A percentile compares a stretch with the other conserved stretches of the same genome.
Evolutionary conservation across 192 early-diverging fungal species (phyloP).

Genomic region (Coemansia sp.): DNA sequence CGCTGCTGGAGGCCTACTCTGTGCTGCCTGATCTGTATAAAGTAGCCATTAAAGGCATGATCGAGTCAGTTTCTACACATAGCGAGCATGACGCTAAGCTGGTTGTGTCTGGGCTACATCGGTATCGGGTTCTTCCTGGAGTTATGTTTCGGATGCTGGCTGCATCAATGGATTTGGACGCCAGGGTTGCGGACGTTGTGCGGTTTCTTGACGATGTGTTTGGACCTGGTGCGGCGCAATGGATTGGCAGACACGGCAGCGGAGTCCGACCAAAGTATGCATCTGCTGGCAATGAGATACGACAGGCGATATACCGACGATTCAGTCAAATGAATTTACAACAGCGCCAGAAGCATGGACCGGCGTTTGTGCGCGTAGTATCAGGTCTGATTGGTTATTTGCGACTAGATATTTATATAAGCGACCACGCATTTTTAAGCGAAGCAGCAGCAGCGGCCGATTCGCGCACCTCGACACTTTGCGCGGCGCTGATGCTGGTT

Average conservation of each 20-base stretch:
- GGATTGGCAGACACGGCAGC: constrained; percentile 26
- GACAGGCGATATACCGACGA: constrained; percentile 10
- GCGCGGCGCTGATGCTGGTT: constrained; percentile 26
- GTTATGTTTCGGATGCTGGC: constrained; percentile 31
- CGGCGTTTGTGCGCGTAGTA: constrained; percentile 19
- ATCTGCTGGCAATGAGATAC: constrained; percentile 22
- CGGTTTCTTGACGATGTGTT: constrained; percentile 21
- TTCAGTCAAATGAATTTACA: not conserved
- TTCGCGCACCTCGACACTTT: constrained; percentile 2
- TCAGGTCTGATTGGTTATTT: constrained; percentile 35
- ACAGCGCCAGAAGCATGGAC: constrained; percentile 7
- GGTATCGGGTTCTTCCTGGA: constrained; percentile 26
- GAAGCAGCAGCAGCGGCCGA: constrained; percentile 1
- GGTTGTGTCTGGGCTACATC: constrained; percentile 20
- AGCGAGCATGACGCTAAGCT: constrained; percentile 1
- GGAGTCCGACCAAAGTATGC: constrained; percentile 22
- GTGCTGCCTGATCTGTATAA: constrained; percentile 41
- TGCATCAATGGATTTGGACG: not conserved
- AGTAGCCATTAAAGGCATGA: constrained; percentile 19
- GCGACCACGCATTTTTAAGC: constrained; percentile 15
- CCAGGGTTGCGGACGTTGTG: constrained; percentile 7
- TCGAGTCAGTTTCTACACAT: constrained; percentile 9
- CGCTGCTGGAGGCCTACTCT: constrained; percentile 4
- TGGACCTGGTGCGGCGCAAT: constrained; percentile 16
- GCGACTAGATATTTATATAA: constrained; percentile 17